Base-by-base conservation (phyloP, 768 basidiomycete species). In the Botryobasidium botryosum region DNA sequence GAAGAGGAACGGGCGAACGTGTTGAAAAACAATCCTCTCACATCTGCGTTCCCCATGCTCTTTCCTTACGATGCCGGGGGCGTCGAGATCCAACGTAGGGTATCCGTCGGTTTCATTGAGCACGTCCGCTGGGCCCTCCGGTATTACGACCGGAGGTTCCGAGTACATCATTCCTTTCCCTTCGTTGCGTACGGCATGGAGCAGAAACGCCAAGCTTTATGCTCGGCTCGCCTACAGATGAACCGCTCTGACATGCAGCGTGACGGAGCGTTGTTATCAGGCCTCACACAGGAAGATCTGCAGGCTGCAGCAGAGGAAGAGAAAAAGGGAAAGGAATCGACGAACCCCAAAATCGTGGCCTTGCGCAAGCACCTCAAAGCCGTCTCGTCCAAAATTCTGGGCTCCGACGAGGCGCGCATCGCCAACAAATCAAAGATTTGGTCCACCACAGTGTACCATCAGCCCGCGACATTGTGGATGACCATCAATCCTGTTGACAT, bases 401-500 rank as follows among this genome's bases (percentile, higher is more conserved):
- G 37, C 13, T 13, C 37, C 13, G 37, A 39, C 24, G 13, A 13
- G 23, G 13, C 37, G 12, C 20, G 37, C 23, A 21, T 12, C 12
- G 37, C 12, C 1, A 21, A 13, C 23, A 12, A 21, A 12, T 13
- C 13, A 12, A 13, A 39, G 24, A 20, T 39, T 12, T 39, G 37
- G 37, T n/a, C n/a, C n/a, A 66, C 60, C 0, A 54, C 52, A 2
- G 18, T 64, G 0, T 21, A 51, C 1, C 51, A 50, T 21, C 55
- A 55, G 13, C 60, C 62, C 1, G 64, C 66, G 0, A 50, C 43
- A 1, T 24, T 69, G 0, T 71, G 69, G 68, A 49, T 64, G 1
- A 71, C 68, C 0, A 57, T 71, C 2, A 68, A 68, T 48, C 65
- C 63, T 1, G 43, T 51, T 0, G 65, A 70, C 46, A 40, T 61